Evolutionary conservation across 2,329 filamentous ascomycete species (phyloP).

Genomic region (Microdochium paspali): DNA sequence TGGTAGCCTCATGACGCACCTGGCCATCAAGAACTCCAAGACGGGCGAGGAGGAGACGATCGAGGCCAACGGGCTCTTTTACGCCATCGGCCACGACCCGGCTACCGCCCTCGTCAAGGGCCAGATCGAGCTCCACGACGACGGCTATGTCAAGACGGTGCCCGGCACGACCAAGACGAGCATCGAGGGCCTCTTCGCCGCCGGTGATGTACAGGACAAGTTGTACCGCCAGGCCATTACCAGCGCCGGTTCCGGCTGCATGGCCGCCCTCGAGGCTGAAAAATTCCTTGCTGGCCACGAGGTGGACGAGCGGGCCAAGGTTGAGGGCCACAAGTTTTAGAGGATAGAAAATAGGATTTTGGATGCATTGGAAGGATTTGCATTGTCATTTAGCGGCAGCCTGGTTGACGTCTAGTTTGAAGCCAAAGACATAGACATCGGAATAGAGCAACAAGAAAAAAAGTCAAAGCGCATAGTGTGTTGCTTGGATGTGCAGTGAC

Average conservation of each 20-base stretch:
- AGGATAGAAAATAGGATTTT: not conserved
- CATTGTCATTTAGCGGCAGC: not conserved
- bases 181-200: conserved; percentile 87
- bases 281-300: conserved; percentile 80
- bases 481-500: no score
- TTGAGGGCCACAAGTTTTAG: not conserved
- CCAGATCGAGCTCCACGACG: conserved; percentile 77
- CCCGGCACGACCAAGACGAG: conserved; percentile 84
- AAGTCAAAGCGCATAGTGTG: no score
- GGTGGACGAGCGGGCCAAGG: conserved; percentile 25
- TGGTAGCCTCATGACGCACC: conserved; percentile 77
- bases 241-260: conserved; percentile 89
- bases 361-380: no score
- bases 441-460: not conserved
- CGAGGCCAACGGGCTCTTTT: conserved; percentile 88
- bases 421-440: not conserved
- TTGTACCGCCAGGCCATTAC: conserved; percentile 96
- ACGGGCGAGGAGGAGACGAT: conserved; percentile 74
- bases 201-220: conserved; percentile 98
- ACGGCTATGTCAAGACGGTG: conserved; percentile 84
- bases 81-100: conserved; percentile 93
- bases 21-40: conserved; percentile 71
- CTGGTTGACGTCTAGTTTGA: not conserved
- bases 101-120: conserved; percentile 82
- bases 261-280: conserved; percentile 92